Evolutionary conservation across 768 basidiomycete species (phyloP).

Genomic region (Sarcodon sp.): DNA sequence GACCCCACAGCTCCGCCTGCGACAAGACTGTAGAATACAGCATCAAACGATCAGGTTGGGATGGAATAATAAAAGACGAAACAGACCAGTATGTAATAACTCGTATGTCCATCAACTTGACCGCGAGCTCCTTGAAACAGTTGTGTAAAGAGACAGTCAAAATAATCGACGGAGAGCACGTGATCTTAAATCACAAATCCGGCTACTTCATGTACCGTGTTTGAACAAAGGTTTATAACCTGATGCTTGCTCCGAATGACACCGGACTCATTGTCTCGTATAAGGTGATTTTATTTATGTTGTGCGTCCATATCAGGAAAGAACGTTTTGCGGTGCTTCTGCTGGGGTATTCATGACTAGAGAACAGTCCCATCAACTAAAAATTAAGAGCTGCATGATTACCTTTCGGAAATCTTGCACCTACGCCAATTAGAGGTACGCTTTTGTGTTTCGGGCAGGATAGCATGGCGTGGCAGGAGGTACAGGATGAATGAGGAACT

Average conservation of each 20-base stretch:
- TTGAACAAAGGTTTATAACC: slow-evolving; percentile 22
- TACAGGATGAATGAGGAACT: slow-evolving; percentile 26
- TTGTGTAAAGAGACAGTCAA: slow-evolving; percentile 6
- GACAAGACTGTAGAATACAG: slow-evolving; percentile 18
- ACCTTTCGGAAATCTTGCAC: slow-evolving; percentile 23
- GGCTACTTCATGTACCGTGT: slow-evolving; percentile 5
- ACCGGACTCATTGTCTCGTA: slow-evolving; percentile 11
- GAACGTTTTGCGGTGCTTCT: slow-evolving; percentile 23
- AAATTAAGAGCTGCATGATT: slow-evolving; percentile 27
- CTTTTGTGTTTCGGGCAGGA: slow-evolving; percentile 24
- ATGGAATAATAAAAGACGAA: not conserved
- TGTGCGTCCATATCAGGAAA: slow-evolving; percentile 20
- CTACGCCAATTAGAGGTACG: slow-evolving; percentile 26
- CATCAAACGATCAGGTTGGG: not conserved
- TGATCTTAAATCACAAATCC: slow-evolving; percentile 3
- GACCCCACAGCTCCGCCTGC: slow-evolving; percentile 30
- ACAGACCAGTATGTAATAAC: slow-evolving; percentile 5
- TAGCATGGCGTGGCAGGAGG: slow-evolving; percentile 16
- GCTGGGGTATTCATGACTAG: slow-evolving; percentile 24
- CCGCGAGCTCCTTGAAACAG: no score
- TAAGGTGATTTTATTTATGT: slow-evolving; percentile 24
- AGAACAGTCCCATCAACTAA: slow-evolving; percentile 8
- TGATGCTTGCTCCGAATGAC: slow-evolving; percentile 19
- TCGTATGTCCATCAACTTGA: slow-evolving; percentile 5
- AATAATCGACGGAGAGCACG: slow-evolving; percentile 6